Evolutionary conservation across 108 stramenopile genomes (phyloP), one percentile per base, ranked within the genome.

Genomic region (Licmophora abbreviata): DNA sequence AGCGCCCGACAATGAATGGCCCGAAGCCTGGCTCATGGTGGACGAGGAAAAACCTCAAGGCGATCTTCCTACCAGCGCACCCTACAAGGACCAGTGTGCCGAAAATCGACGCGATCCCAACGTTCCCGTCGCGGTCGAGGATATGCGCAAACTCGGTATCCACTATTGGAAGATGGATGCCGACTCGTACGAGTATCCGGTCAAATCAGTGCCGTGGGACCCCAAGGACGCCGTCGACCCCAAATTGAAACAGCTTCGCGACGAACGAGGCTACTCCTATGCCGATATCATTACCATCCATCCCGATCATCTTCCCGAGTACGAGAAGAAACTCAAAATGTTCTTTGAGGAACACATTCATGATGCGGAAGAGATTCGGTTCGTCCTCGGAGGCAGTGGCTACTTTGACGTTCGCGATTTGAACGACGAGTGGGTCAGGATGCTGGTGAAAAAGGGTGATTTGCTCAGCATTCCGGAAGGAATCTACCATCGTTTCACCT

Each of bases 311-410:
- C 65, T 95, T 11, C 83, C 91, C 5, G 83, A 79, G 43, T 96
- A 85, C 49, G 95, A 96, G 17, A 67, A 67, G 11, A 96, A 94
- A 56, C 79, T 96, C 61, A 92, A 89, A 68, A 61, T 75, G 3
- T 96, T 96, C 74, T 86, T 93, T 71, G 88, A 94, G 51, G 97
- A 97, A 74, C 97, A 97, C 66, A 95, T 96, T 56, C 95, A 97
- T 58, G 79, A 86, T 53, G 96, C 94, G 26, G 97, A 97, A 64
- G 97, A 97, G 71, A 97, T 97, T 63, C 92, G 96, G 24, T 97
- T 90, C 64, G 63, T 92, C 41, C 54, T 97, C 29, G 84, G 83
- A 24, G 86, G 86, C 22, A 66, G 63, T 10, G 82, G 91, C 35
- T 97, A 81, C 65, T 97, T 97, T 71, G 97, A 97, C 61, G 88